Conservation (phyloP, 225 moss, liverwort and hornwort species). For the Rhytidiadelphus loreus region DNA sequence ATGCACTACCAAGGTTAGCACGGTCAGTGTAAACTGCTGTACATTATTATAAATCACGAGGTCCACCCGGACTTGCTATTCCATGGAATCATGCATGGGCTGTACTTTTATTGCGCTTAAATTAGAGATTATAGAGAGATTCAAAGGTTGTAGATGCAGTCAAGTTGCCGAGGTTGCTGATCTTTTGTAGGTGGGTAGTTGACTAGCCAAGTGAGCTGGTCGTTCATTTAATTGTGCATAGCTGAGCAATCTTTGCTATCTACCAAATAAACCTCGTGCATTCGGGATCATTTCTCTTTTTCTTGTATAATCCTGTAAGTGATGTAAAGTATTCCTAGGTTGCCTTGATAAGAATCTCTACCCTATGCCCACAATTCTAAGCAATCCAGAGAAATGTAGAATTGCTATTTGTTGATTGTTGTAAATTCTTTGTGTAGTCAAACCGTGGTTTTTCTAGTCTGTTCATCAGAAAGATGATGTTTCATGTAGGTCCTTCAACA, state of each 20-base stretch:
- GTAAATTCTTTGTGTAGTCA: background rate
- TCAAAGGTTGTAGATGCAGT: slow-evolving; percentile 1
- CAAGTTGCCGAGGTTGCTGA: background rate
- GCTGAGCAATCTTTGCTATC: slow-evolving; percentile 7
- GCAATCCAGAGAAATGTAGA: background rate
- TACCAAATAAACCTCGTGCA: background rate
- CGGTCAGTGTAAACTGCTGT: slow-evolving; percentile 1
- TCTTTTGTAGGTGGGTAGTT: slow-evolving; percentile 1
- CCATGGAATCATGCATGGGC: background rate
- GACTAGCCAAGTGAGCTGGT: slow-evolving; percentile 1
- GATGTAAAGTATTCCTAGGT: background rate
- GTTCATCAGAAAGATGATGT: background rate
- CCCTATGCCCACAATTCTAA: too few relatives aligned
- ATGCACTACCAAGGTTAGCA: slow-evolving; percentile 27
- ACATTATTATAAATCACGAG: background rate
- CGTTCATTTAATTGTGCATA: slow-evolving; percentile 20
- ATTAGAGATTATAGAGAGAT: background rate
- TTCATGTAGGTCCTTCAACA: background rate
- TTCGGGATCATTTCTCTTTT: background rate
- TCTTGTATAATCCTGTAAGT: background rate
- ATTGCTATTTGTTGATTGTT: background rate
- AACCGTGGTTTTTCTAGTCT: background rate
- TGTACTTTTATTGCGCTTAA: slow-evolving; percentile 4
- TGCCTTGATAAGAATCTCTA: background rate
- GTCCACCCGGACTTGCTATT: background rate